Base-by-base conservation (phyloP, 2,329 filamentous ascomycete species). In the Colletotrichum falcatum region DNA sequence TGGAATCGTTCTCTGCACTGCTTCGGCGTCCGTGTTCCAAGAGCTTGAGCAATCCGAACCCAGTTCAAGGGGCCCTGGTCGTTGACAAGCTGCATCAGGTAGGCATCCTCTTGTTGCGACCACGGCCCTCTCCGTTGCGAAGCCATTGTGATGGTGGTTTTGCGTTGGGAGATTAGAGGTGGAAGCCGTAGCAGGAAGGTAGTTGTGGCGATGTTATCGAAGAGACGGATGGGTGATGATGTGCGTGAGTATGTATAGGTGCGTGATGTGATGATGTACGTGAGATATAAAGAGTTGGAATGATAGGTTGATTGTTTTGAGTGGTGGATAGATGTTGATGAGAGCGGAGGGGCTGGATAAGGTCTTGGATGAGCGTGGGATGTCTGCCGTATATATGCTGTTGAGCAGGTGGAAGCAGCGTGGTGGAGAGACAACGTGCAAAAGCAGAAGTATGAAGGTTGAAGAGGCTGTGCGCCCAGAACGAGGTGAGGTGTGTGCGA, bases 1-100 rank as follows among this genome's bases (percentile, higher is more conserved):
- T 97, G 94, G 78, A 93, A 98, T 58, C 95, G 89, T 83, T 98
- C 95, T 69, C 95, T 90, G 81, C 95, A 98, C 83, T 98, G 95
- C 84, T 98, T 98, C 63, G 95, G 92, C 30, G 94, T 94, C 73
- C 95, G 89, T 33, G 92, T 91, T 70, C 88, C 87, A 76, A 98
- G 90, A 74, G 90, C 86, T 65, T 90, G 84, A 37, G 95, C 90
- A 77, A 98, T 97, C 74, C 90, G 88, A 18, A 97, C 94, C 95
- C 95, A 98, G 86, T 97, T 96, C 79, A 92, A 88, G 39, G 92
- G 87, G 39, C 93, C 93, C 80, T 93, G 90, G 61, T 86, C 85
- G 58, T 88, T 85, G 72, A 97, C 92, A 30, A 95, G 88, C 70
- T 88, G 85, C 74, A 94, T 86, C 30, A 97, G 87, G 71, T 88